Conservation (phyloP, 768 basidiomycete species). For the Trametes cingulata region DNA sequence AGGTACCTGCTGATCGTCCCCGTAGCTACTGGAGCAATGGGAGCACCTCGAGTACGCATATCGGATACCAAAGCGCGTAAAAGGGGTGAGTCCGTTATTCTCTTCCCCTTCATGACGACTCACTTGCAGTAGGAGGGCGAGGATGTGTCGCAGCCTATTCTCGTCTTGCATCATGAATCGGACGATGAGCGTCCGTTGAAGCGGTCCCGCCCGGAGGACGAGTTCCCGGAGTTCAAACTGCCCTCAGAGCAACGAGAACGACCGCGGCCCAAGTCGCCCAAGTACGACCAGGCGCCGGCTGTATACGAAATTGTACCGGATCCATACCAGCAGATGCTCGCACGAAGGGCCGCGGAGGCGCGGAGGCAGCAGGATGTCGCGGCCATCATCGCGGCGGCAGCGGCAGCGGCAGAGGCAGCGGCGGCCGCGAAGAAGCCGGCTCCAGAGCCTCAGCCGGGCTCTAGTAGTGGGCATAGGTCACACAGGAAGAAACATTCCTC, state of each 20-base stretch:
- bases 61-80: constrained; percentile 79
- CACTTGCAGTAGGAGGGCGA: constrained; percentile 29
- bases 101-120: neutral
- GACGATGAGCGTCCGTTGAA: constrained; percentile 21
- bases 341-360: constrained; percentile 15
- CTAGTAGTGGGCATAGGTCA: constrained; percentile 22
- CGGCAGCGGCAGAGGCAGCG: constrained; percentile 29
- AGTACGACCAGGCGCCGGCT: neutral
- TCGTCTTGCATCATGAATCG: constrained; percentile 7
- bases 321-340: constrained; percentile 5
- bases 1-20: neutral
- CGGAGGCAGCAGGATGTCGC: constrained; percentile 35
- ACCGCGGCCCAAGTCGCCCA: neutral
- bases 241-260: neutral
- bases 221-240: constrained; percentile 17
- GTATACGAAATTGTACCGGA: neutral
- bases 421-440: constrained; percentile 29
- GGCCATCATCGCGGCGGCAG: constrained; percentile 40
- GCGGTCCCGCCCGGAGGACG: constrained; percentile 20
- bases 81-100: constrained; percentile 35
- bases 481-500: constrained; percentile 20
- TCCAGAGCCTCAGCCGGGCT: neutral
- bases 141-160: constrained; percentile 3
- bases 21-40: constrained; percentile 81
- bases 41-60: constrained; percentile 71